Conservation (phyloP, 768 basidiomycete species). For the Lepiota subincarnata region DNA sequence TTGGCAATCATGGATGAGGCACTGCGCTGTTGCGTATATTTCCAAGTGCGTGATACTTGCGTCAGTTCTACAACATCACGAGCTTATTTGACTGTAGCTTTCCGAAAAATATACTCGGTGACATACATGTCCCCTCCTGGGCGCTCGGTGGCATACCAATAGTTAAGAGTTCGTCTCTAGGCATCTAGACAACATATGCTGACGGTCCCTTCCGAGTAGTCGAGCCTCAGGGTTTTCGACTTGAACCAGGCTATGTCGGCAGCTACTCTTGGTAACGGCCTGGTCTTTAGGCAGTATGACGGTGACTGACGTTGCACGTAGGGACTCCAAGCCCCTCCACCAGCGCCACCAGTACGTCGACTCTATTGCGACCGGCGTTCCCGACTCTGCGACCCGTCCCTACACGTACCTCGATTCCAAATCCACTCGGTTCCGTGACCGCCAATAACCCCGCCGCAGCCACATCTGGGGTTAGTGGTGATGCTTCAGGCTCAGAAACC, state of each 20-base stretch:
- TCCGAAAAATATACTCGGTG: neutral
- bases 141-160: constrained; percentile 1
- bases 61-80: neutral
- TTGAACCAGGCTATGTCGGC: neutral
- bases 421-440: too few relatives aligned
- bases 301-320: neutral
- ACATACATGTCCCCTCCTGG: constrained; percentile 9
- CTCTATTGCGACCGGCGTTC: too few relatives aligned
- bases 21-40: constrained; percentile 13
- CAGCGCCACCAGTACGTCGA: too few relatives aligned
- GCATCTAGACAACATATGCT: neutral
- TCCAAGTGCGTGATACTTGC: neutral
- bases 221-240: neutral
- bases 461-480: too few relatives aligned
- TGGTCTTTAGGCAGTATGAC: neutral
- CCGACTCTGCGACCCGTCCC: too few relatives aligned
- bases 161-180: neutral
- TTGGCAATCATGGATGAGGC: constrained; percentile 15
- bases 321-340: neutral
- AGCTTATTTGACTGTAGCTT: neutral
- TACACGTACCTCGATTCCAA: too few relatives aligned
- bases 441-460: too few relatives aligned
- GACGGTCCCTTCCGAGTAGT: neutral
- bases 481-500: neutral
- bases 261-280: neutral